phyloP scores from a whole-genome alignment of 805 yeast species.

The Cyberlindnera saturnus region DNA sequence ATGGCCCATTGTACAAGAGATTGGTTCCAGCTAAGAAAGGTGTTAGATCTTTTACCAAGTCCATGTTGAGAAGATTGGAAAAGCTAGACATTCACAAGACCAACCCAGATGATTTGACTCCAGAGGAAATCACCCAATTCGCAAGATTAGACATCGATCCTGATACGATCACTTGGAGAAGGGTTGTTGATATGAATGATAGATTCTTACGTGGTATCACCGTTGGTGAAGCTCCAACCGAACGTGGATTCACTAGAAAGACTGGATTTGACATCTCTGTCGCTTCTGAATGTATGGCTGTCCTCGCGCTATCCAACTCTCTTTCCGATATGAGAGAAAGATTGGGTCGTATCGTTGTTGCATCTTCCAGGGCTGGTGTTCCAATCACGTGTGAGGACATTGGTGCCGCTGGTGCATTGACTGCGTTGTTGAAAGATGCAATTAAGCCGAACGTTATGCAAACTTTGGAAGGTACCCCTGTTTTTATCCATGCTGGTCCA shows the following conservation, averaged over 20 bases:
- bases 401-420: conserved; percentile 92
- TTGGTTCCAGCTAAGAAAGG: conserved; percentile 86
- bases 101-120: conserved; percentile 73
- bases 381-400: conserved; percentile 93
- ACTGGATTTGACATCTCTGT: conserved; percentile 96
- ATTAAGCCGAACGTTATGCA: conserved; percentile 97
- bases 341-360: conserved; percentile 86
- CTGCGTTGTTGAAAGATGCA: conserved; percentile 93
- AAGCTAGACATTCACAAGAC: conserved; percentile 79
- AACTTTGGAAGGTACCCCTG: conserved; percentile 96
- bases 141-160: conserved; percentile 88
- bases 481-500: conserved; percentile 96
- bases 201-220: conserved; percentile 85
- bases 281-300: conserved; percentile 95
- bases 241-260: conserved; percentile 77
- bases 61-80: conserved; percentile 68
- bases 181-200: conserved; percentile 94
- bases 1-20: conserved; percentile 74
- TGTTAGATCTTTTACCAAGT: conserved; percentile 66
- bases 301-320: conserved; percentile 75
- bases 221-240: conserved; percentile 88
- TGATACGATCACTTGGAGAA: conserved; percentile 80
- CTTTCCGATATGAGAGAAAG: conserved; percentile 81
- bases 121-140: conserved; percentile 66
- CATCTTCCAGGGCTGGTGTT: conserved; percentile 63